These are phyloP conservation scores for Rhodomyrtus psidioides DNA, from an alignment of 441 rosid species.

Conservation along the genomic window DNA sequence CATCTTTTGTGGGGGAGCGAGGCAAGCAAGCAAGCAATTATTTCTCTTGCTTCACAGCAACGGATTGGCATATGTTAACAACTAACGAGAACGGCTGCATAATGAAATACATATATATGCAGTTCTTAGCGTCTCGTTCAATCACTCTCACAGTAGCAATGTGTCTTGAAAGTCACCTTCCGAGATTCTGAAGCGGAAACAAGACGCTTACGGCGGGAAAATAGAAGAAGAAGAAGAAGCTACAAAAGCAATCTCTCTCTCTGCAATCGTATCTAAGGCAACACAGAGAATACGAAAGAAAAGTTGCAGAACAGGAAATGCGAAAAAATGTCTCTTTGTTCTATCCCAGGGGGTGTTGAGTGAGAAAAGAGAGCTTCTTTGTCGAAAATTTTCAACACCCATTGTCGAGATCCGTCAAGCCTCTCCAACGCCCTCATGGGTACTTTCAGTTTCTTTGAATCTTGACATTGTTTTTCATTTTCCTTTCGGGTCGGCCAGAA, in stretches of 20 bases:
- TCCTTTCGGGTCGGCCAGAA: background rate
- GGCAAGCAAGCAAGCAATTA: background rate
- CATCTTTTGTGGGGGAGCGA: background rate
- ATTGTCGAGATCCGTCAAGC: background rate
- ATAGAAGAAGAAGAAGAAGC: background rate
- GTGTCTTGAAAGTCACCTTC: background rate
- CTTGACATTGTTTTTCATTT: background rate
- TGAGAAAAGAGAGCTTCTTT: background rate
- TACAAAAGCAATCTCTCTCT: background rate
- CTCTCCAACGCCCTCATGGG: background rate
- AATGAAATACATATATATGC: background rate
- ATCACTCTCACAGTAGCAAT: background rate
- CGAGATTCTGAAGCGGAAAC: conserved; percentile 8
- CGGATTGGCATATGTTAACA: background rate
- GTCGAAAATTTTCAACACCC: background rate
- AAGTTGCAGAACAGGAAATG: background rate
- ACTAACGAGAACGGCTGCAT: background rate
- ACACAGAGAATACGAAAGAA: background rate
- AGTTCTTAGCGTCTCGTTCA: background rate
- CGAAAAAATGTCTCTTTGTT: background rate
- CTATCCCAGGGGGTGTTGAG: background rate
- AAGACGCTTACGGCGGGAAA: conserved; percentile 33
- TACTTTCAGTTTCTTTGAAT: background rate
- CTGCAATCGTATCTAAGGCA: background rate
- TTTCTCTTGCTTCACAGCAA: background rate